These are phyloP conservation scores for Penicillium argentinense DNA, from an alignment of 495 filamentous ascomycete genomes.

Conservation along the genomic window DNA sequence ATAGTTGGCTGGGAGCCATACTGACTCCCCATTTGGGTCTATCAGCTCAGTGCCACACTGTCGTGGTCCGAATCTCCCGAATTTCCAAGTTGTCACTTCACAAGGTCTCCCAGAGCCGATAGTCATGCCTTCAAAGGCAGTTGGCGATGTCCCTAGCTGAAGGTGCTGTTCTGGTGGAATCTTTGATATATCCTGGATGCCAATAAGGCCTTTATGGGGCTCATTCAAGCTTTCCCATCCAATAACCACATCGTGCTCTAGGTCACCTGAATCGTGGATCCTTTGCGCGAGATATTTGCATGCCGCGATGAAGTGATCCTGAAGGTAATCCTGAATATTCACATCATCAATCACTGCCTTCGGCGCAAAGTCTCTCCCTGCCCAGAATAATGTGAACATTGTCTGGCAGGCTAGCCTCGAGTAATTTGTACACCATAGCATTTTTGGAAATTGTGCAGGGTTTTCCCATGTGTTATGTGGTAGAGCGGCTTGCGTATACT, in stretches of 20 bases:
- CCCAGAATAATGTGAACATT: constrained; percentile 95
- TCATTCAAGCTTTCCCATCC: constrained; percentile 97
- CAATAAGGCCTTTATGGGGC: constrained; percentile 85
- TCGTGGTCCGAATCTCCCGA: constrained; percentile 88
- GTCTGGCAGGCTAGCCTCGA: constrained; percentile 81
- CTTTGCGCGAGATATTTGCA: constrained; percentile 75
- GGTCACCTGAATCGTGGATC: constrained; percentile 87
- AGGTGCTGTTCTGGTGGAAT: constrained; percentile 88
- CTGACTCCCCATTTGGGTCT: constrained; percentile 81
- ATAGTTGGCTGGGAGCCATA: constrained; percentile 78
- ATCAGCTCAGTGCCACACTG: constrained; percentile 80
- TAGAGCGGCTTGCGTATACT: constrained; percentile 83
- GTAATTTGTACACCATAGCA: constrained; percentile 99
- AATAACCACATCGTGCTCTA: constrained; percentile 87
- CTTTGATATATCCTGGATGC: constrained; percentile 76
- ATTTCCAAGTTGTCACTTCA: constrained; percentile 88
- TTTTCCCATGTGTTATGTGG: constrained; percentile 95
- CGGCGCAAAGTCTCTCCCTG: constrained; percentile 87
- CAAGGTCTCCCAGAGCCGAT: constrained; percentile 86
- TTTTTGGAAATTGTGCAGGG: constrained; percentile 87
- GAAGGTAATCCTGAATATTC: constrained; percentile 96
- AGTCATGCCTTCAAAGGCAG: constrained; percentile 90
- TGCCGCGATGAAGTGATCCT: constrained; percentile 80
- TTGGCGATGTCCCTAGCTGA: constrained; percentile 90
- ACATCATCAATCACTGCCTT: constrained; percentile 92